Evolutionary conservation across 306 rosid species (phyloP).

Genomic region (Sicyos edulis): DNA sequence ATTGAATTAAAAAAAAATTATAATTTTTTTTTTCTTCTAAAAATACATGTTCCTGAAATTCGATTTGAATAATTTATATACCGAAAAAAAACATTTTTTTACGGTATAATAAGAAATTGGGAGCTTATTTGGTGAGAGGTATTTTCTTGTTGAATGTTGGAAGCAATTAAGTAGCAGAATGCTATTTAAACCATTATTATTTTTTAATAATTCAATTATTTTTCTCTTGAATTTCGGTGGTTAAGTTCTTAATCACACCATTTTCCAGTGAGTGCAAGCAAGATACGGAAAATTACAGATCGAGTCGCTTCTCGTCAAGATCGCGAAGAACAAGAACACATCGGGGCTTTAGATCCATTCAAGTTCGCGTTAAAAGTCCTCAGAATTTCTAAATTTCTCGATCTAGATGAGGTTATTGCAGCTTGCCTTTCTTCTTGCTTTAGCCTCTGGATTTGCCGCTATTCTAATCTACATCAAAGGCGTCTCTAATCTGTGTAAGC

Average conservation of each 20-base stretch:
- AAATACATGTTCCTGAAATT: too few relatives aligned
- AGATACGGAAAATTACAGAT: not conserved
- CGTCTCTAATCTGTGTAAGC: constrained; percentile 39
- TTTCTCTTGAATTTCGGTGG: not conserved
- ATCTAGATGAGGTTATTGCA: constrained; percentile 41
- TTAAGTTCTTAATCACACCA: not conserved
- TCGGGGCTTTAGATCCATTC: not conserved
- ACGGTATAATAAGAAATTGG: too few relatives aligned
- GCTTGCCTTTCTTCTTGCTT: constrained; percentile 33
- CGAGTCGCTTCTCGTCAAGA: constrained; percentile 9
- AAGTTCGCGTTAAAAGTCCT: not conserved
- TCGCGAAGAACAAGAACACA: not conserved
- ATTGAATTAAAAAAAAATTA: too few relatives aligned
- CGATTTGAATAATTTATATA: too few relatives aligned
- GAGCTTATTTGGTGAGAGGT: too few relatives aligned
- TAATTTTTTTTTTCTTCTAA: too few relatives aligned
- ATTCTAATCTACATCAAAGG: constrained; percentile 46
- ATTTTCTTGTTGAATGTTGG: too few relatives aligned
- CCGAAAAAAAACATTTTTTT: too few relatives aligned
- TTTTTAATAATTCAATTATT: too few relatives aligned
- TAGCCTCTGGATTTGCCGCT: constrained; percentile 45
- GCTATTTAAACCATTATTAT: too few relatives aligned
- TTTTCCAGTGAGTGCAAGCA: not conserved
- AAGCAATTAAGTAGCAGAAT: too few relatives aligned
- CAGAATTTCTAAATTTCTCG: not conserved